A percentile compares a stretch with the other conserved stretches of the same genome.
Conservation (phyloP, 768 basidiomycete species). For the Agrocybe praecox region DNA sequence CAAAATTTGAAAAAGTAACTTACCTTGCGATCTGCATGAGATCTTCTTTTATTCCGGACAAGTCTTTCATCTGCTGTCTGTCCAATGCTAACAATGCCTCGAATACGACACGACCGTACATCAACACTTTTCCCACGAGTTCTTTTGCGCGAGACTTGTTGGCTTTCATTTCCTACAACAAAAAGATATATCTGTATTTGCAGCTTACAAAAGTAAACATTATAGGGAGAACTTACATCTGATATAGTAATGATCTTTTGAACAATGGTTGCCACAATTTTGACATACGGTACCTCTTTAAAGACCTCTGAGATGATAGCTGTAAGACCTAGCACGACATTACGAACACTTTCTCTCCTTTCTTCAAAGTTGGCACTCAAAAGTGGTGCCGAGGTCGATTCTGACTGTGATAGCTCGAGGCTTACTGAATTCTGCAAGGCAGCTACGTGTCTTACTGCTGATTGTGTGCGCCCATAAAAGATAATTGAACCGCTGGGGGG, state of each 20-base stretch:
- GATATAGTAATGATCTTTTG: slow-evolving; percentile 28
- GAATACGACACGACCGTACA: slow-evolving; percentile 26
- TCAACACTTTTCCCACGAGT: slow-evolving; percentile 24
- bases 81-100: slow-evolving; percentile 18
- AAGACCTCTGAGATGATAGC: slow-evolving; percentile 21
- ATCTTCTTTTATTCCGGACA: slow-evolving; percentile 21
- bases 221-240: slow-evolving; percentile 17
- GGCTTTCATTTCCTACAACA: slow-evolving; percentile 21
- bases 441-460: not conserved
- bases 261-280: slow-evolving; percentile 22
- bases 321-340: slow-evolving; percentile 1
- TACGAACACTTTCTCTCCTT: not conserved
- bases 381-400: not conserved
- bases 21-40: slow-evolving; percentile 20
- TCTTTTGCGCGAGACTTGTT: slow-evolving; percentile 23
- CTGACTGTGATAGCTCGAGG: not conserved
- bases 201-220: not conserved
- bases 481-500: slow-evolving; percentile 24
- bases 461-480: slow-evolving; percentile 20
- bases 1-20: not conserved
- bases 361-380: not conserved
- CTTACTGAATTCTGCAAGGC: not conserved
- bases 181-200: not conserved
- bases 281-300: slow-evolving; percentile 26
- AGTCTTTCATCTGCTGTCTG: slow-evolving; percentile 1